Evolutionary conservation across 345 rosid genomes (phyloP).

Genomic region (Lepidium sativum): DNA sequence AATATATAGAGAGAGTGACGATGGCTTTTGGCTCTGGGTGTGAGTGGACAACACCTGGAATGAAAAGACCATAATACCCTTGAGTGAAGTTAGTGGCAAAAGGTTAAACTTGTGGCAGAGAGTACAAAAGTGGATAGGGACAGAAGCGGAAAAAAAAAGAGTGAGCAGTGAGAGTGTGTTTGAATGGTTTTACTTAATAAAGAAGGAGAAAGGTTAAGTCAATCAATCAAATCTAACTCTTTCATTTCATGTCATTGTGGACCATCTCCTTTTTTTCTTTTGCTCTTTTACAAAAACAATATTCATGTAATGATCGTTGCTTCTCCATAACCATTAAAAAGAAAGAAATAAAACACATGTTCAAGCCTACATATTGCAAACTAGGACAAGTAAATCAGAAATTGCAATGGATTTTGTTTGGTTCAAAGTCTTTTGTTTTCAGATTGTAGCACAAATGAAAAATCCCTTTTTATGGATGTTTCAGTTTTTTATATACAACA

Average conservation of each 20-base stretch:
- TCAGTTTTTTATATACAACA: no score
- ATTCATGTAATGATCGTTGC: no score
- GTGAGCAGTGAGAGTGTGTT: conserved; percentile 23
- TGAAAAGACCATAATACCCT: conserved; percentile 33
- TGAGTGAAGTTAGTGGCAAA: conserved; percentile 6
- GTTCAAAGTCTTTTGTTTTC: no score
- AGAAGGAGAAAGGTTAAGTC: conserved; percentile 26
- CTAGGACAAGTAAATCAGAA: no score
- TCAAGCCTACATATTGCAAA: no score
- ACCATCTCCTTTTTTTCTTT: conserved; percentile 1
- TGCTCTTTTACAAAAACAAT: no score
- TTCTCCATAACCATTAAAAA: no score
- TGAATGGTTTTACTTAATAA: conserved; percentile 25
- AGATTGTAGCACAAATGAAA: no score
- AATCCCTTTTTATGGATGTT: no score
- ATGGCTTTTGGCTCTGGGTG: conserved; percentile 10
- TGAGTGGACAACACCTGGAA: conserved; percentile 51
- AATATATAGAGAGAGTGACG: conserved; percentile 13
- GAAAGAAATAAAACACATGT: no score
- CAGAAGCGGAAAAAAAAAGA: conserved; percentile 15
- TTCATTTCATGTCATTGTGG: conserved; percentile 23
- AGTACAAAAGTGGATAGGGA: conserved; percentile 22
- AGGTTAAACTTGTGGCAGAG: conserved; percentile 28
- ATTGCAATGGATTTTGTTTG: no score
- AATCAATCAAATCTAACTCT: conserved; percentile 27